Percentiles rank a stretch among this genome's conserved stretches.
Evolutionary conservation across 495 filamentous ascomycete species (phyloP).

Genomic region (Thermochaetoides thermophila): DNA sequence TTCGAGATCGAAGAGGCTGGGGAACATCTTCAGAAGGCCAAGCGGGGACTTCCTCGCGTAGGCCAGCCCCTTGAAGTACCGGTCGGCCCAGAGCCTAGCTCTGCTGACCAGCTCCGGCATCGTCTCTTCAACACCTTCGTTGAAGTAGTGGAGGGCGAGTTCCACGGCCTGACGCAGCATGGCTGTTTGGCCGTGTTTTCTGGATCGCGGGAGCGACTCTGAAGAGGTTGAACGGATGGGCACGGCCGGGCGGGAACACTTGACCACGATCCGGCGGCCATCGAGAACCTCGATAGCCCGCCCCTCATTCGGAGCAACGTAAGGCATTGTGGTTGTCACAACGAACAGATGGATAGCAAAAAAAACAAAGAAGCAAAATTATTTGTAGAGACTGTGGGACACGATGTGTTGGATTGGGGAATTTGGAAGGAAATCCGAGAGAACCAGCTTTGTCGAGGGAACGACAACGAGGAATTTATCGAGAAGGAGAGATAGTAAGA

Average conservation of each 20-base stretch:
- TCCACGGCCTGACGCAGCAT: conserved; percentile 11
- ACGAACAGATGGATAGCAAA: background rate
- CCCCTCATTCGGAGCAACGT: conserved; percentile 2
- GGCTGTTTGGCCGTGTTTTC: conserved; percentile 4
- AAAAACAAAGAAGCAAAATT: background rate
- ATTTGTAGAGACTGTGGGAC: background rate
- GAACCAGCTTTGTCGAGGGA: background rate
- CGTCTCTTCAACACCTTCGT: conserved; percentile 5
- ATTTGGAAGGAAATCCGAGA: background rate
- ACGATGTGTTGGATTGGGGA: background rate
- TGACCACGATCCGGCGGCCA: conserved; percentile 6
- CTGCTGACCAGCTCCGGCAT: conserved; percentile 8
- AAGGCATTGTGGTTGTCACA: background rate
- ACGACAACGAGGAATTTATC: background rate
- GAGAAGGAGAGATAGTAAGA: background rate
- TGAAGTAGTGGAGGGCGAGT: conserved; percentile 17
- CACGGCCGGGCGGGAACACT: background rate
- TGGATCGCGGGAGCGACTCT: too few relatives aligned
- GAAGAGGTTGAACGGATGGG: conserved; percentile 1
- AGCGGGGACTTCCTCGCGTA: conserved; percentile 8
- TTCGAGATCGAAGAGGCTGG: conserved; percentile 15
- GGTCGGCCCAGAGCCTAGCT: conserved; percentile 11
- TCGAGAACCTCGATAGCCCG: too few relatives aligned
- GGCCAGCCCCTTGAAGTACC: conserved; percentile 10
- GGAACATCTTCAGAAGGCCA: conserved; percentile 8